These are phyloP conservation scores for Vitis labrusca DNA, from an alignment of 164 flowering plant genomes.

Conservation along the genomic window DNA sequence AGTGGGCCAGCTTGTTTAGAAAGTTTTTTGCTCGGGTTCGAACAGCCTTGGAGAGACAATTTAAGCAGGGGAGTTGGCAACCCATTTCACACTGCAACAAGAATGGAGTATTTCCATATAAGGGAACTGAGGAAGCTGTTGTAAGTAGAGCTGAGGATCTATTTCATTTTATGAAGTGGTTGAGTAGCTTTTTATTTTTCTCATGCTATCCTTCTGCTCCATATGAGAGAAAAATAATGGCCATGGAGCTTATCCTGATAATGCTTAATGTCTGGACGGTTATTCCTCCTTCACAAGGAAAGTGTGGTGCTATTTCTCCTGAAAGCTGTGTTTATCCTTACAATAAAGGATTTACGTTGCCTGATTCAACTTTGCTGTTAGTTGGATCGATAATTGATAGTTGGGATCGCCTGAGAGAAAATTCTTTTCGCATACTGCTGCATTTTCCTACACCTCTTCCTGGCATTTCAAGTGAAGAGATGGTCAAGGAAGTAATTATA, in stretches of 20 bases:
- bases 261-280: conserved; percentile 86
- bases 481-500: conserved; percentile 50
- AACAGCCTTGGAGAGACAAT: conserved; percentile 88
- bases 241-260: conserved; percentile 85
- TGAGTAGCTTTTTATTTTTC: conserved; percentile 81
- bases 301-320: conserved; percentile 23
- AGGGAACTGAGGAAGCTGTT: conserved; percentile 23
- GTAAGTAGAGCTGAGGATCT: conserved; percentile 57
- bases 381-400: conserved; percentile 95
- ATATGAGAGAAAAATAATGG: conserved; percentile 94
- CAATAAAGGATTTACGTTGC: conserved; percentile 56
- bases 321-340: conserved; percentile 57
- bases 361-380: conserved; percentile 72
- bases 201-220: conserved; percentile 99
- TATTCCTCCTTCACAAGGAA: conserved; percentile 31
- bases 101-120: conserved; percentile 14
- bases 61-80: conserved; percentile 68
- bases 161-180: conserved; percentile 84
- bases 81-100: conserved; percentile 33
- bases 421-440: conserved; percentile 75
- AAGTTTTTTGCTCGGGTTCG: conserved; percentile 91
- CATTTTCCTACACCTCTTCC: conserved; percentile 93
- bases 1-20: conserved; percentile 89
- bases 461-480: conserved; percentile 60
- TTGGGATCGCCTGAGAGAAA: conserved; percentile 95